Evolutionary conservation across 495 filamentous ascomycete species (phyloP).

Genomic region (Podospora comata): DNA sequence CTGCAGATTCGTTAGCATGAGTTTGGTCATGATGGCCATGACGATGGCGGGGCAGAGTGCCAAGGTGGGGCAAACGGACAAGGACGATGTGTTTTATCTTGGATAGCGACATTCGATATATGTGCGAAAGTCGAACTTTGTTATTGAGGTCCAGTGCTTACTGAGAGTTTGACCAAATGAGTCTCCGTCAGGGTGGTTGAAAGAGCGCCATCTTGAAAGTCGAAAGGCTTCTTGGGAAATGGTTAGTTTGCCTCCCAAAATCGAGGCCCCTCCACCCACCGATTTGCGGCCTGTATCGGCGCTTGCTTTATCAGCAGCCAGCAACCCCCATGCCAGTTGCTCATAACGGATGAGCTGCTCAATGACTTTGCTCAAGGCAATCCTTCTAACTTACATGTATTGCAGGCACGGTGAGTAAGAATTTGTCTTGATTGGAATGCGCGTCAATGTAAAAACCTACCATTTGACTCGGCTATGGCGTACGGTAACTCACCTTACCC

Average conservation of each 20-base stretch:
- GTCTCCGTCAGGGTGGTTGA: slow-evolving; percentile 21
- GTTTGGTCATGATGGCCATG: slow-evolving; percentile 12
- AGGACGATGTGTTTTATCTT: slow-evolving; percentile 60
- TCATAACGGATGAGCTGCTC: too few species aligned
- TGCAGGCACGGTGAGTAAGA: too few species aligned
- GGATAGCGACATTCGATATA: slow-evolving; percentile 51
- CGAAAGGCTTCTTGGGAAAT: neutral
- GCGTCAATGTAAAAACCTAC: too few species aligned
- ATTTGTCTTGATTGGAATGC: too few species aligned
- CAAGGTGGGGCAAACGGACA: slow-evolving; percentile 36
- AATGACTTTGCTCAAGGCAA: too few species aligned
- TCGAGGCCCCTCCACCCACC: neutral
- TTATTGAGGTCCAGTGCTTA: neutral
- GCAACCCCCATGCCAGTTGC: neutral
- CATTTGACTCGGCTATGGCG: too few species aligned
- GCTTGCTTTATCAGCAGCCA: slow-evolving; percentile 5
- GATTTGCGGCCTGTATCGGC: slow-evolving; percentile 10
- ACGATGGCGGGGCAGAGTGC: slow-evolving; percentile 15
- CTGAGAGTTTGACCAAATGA: neutral
- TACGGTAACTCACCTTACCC: too few species aligned
- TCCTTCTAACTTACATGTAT: too few species aligned
- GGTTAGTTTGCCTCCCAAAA: slow-evolving; percentile 4
- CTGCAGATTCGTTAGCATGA: slow-evolving; percentile 33
- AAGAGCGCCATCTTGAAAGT: slow-evolving; percentile 7
- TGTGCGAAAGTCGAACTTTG: neutral